Percentiles rank a stretch among this genome's conserved stretches.
These are phyloP conservation scores for Arctostaphylos glauca DNA, from an alignment of 148 eudicot species.

Conservation along the genomic window DNA sequence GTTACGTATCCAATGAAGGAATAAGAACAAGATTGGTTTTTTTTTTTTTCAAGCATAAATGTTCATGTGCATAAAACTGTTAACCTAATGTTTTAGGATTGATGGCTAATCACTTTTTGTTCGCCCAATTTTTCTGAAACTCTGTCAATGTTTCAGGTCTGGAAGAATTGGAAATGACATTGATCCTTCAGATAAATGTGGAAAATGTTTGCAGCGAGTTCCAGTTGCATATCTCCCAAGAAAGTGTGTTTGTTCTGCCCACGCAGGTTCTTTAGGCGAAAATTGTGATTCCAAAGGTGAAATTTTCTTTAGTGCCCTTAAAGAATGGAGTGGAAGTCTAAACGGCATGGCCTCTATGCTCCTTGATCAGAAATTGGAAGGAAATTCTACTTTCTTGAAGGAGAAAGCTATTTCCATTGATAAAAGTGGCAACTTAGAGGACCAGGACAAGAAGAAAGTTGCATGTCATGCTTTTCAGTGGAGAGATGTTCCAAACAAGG, in stretches of 20 bases:
- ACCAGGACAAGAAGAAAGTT: conserved; percentile 21
- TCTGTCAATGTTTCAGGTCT: conserved; percentile 20
- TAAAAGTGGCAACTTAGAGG: conserved; percentile 22
- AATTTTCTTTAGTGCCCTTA: conserved; percentile 16
- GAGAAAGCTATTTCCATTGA: conserved; percentile 21
- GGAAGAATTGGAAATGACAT: conserved; percentile 33
- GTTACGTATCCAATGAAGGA: neutral
- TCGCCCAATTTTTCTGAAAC: neutral
- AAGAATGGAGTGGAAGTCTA: conserved; percentile 25
- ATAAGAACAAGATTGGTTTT: neutral
- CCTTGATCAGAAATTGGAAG: conserved; percentile 22
- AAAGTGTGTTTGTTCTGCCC: conserved; percentile 26
- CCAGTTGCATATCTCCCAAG: conserved; percentile 29
- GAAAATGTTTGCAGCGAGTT: conserved; percentile 29
- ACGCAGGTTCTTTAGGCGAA: conserved; percentile 17
- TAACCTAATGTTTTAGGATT: neutral
- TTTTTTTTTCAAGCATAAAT: neutral
- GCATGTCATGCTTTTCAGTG: conserved; percentile 41
- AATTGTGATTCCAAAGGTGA: conserved; percentile 22
- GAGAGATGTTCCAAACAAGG: conserved; percentile 54
- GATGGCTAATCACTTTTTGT: neutral
- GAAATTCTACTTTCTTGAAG: conserved; percentile 19
- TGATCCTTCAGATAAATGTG: conserved; percentile 20
- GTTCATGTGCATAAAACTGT: neutral
- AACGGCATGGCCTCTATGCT: conserved; percentile 24